phyloP scores from a whole-genome alignment of 83 land plant species.

The Larix sibirica region DNA sequence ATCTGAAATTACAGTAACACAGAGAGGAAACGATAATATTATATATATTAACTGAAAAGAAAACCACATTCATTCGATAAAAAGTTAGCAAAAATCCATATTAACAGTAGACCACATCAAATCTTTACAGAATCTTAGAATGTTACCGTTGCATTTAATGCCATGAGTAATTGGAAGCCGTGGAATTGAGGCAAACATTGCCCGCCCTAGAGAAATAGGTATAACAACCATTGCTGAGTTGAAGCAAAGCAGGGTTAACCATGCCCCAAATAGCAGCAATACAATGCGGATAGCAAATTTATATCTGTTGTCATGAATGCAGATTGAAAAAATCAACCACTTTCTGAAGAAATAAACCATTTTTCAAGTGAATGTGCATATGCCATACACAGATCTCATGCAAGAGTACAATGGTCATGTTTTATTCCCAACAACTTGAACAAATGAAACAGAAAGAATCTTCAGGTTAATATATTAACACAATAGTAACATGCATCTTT shows the following conservation, averaged over 20 bases:
- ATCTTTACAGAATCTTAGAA: not conserved
- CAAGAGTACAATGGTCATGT: too few relatives aligned
- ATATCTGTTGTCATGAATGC: constrained; percentile 49
- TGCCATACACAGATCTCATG: too few relatives aligned
- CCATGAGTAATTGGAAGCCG: constrained; percentile 94
- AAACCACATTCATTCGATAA: not conserved
- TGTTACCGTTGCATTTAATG: constrained; percentile 93
- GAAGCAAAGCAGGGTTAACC: constrained; percentile 86
- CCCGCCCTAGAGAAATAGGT: constrained; percentile 90
- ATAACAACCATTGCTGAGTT: constrained; percentile 82
- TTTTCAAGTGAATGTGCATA: too few relatives aligned
- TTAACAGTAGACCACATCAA: not conserved
- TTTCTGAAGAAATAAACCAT: too few relatives aligned
- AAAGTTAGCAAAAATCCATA: not conserved
- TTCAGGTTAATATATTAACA: too few relatives aligned
- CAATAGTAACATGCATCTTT: too few relatives aligned
- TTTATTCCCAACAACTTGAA: too few relatives aligned
- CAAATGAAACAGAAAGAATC: too few relatives aligned
- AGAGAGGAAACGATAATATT: not conserved
- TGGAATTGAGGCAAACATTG: constrained; percentile 74
- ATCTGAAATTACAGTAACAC: constrained; percentile 49
- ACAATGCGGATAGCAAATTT: constrained; percentile 87
- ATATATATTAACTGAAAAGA: not conserved
- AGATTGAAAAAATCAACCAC: not conserved
- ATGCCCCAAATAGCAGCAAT: constrained; percentile 81